Evolutionary conservation across 306 rosid genomes (phyloP), one percentile per base, ranked within the genome.

Genomic region (Inga laurina): DNA sequence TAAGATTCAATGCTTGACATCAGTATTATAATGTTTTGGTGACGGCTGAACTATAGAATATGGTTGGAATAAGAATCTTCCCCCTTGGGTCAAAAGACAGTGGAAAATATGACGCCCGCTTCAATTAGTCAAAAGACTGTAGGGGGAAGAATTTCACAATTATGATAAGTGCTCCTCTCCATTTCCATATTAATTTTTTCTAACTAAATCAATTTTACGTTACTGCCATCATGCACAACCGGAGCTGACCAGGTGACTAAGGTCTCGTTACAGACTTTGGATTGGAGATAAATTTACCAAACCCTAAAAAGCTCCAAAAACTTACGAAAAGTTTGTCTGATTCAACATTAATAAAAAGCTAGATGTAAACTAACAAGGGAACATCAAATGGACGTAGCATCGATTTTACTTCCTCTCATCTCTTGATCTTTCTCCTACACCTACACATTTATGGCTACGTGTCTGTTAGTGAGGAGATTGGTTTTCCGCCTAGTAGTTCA

Each of bases 331-430:
- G 4, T 15, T 44, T 22, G 56, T 48, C 56, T 44, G 14, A 41
- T 70, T 70, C 32, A 41, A n/a, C 16, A 18, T 21, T 9, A 70
- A 10, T 19, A 70, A 21, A 35, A 41, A n/a, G 30, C 74, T 9
- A 21, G 12, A 39, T 44, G 46, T 39, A 21, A 70, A 72, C 45
- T 10, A 43, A 70, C 32, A 9, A 5, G 13, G 35, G 56, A 22
- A 5, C 34, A 43, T 72, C 30, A 21, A 43, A 43, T 71, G 34
- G 43, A 39, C 32, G 32, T n/a, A 12, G 10, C 34, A 18, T 39
- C 32, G 21, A 71, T 43, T 71, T 69, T n/a, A 43, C 52, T 71
- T 41, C 54, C 75, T 69, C 51, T 69, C 48, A 71, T 68, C 27
- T 37, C 0, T 68, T 18, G 74, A 19, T 68, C 74, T 68, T 37